These are phyloP conservation scores for Ophiostoma populinum DNA, from an alignment of 2,329 filamentous ascomycete genomes.

Conservation along the genomic window DNA sequence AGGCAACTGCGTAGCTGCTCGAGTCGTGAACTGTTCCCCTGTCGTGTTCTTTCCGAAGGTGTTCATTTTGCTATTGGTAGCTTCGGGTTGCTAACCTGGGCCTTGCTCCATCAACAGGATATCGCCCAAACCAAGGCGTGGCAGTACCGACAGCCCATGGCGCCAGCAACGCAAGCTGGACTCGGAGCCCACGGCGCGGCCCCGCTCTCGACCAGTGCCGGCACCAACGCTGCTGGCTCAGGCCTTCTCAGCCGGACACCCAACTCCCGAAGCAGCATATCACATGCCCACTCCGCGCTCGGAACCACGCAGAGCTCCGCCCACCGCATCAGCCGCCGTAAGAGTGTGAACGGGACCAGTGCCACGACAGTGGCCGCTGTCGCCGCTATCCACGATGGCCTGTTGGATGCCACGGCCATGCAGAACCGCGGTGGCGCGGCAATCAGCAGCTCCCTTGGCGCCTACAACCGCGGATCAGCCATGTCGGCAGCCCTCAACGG, in stretches of 20 bases:
- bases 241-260: constrained; percentile 40
- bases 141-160: too few relatives aligned
- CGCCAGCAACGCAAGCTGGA: too few relatives aligned
- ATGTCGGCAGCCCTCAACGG: constrained; percentile 8
- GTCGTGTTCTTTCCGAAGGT: too few relatives aligned
- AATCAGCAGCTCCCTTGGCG: constrained; percentile 12
- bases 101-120: too few relatives aligned
- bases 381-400: constrained; percentile 55
- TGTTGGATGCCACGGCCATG: too few relatives aligned
- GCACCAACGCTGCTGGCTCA: constrained; percentile 23
- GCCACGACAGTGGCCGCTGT: constrained; percentile 58
- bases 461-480: constrained; percentile 2
- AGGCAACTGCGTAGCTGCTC: too few relatives aligned
- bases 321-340: constrained; percentile 79
- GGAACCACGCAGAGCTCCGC: constrained; percentile 49
- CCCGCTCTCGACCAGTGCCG: constrained; percentile 22
- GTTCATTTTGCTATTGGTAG: too few relatives aligned
- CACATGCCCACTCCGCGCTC: constrained; percentile 51
- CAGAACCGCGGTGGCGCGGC: too few relatives aligned
- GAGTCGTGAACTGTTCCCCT: too few relatives aligned
- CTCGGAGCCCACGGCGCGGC: neutral
- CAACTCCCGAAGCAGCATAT: constrained; percentile 53
- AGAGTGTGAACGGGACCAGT: constrained; percentile 69
- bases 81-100: too few relatives aligned
- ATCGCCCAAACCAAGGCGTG: too few relatives aligned